Evolutionary conservation across 768 basidiomycete species (phyloP).

Genomic region (Sutorius australiensis): DNA sequence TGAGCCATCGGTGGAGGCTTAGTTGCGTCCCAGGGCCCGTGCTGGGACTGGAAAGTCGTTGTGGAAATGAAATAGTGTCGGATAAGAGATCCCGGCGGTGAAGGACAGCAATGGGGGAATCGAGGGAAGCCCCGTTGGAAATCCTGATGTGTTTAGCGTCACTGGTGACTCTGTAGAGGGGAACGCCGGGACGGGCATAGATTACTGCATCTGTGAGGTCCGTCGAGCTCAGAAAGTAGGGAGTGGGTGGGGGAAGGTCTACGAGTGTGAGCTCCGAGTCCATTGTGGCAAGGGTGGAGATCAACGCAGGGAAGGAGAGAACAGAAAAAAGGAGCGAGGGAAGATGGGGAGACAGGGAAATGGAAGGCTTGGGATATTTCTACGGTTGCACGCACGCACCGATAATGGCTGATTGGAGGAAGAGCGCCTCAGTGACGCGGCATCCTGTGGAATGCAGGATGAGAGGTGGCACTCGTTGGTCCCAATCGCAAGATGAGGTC

Average conservation of each 20-base stretch:
- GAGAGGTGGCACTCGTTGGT: neutral
- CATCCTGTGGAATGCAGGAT: neutral
- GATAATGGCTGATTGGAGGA: neutral
- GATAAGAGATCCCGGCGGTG: constrained; percentile 26
- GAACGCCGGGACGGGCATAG: constrained; percentile 15
- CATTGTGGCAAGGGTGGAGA: constrained; percentile 11
- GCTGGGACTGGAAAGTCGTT: neutral
- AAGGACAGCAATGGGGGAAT: constrained; percentile 20
- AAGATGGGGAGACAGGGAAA: neutral
- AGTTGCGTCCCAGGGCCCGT: neutral
- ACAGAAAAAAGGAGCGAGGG: neutral
- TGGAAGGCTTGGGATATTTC: neutral
- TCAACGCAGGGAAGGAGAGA: neutral
- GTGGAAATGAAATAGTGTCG: constrained; percentile 28
- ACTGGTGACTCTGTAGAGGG: constrained; percentile 25
- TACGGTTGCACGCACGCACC: neutral
- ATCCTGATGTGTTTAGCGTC: constrained; percentile 19
- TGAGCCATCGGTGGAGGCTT: constrained; percentile 28
- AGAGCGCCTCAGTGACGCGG: neutral
- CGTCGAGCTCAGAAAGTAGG: constrained; percentile 25
- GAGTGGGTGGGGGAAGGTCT: constrained; percentile 20
- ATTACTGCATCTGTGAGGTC: constrained; percentile 18
- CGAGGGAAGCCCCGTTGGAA: constrained; percentile 6
- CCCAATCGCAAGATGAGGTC: too few species aligned
- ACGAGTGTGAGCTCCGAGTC: constrained; percentile 30